phyloP scores from a whole-genome alignment of 805 yeast genomes.

The Lipomyces sp. region DNA sequence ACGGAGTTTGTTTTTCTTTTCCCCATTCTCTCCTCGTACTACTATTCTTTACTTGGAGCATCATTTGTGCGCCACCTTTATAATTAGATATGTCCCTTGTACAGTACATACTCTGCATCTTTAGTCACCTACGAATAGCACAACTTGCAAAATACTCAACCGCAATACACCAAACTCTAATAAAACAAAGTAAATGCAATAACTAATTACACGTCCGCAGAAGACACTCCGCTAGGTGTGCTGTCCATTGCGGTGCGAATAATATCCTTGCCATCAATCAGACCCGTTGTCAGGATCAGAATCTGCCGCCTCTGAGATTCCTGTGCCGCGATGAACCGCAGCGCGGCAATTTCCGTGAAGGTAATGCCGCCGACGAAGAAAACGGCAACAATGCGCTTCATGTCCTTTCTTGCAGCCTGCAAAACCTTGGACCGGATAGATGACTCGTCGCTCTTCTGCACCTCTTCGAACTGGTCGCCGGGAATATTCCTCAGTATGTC shows the following conservation, averaged over 20 bases:
- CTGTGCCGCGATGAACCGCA: slow-evolving; percentile 55
- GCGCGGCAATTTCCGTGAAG: slow-evolving; percentile 72
- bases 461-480: slow-evolving; percentile 40
- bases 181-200: too few species aligned
- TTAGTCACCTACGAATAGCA: too few species aligned
- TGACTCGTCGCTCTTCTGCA: slow-evolving; percentile 30
- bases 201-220: too few species aligned
- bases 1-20: too few species aligned
- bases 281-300: slow-evolving; percentile 48
- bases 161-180: too few species aligned
- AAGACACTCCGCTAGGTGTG: slow-evolving; percentile 15
- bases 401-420: slow-evolving; percentile 29
- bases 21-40: too few species aligned
- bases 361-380: slow-evolving; percentile 85
- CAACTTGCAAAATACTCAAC: too few species aligned
- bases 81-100: too few species aligned
- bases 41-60: too few species aligned
- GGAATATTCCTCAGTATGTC: slow-evolving; percentile 38
- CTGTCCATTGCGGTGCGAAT: slow-evolving; percentile 31
- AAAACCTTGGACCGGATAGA: slow-evolving; percentile 25
- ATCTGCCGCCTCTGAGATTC: slow-evolving; percentile 39
- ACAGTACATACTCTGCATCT: too few species aligned
- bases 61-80: too few species aligned
- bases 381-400: slow-evolving; percentile 40
- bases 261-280: slow-evolving; percentile 45